Conservation (phyloP, 306 rosid genomes). For the Cyamopsis tetragonoloba region DNA sequence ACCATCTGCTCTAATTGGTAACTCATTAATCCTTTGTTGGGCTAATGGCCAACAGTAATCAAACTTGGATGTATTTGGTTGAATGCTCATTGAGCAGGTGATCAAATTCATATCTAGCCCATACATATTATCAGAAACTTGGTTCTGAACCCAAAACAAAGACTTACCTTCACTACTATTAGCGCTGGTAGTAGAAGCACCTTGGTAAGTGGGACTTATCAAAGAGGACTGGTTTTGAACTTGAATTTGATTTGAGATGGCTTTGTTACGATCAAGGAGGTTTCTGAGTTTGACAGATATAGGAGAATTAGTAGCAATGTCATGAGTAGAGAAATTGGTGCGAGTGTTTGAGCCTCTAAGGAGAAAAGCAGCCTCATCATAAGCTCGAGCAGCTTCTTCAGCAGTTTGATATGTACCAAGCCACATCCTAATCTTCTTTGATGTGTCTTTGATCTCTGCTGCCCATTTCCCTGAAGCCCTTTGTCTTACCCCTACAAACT, state of each 20-base stretch:
- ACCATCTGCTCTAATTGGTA: constrained; percentile 10
- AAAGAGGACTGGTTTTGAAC: constrained; percentile 19
- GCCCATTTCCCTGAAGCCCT: constrained; percentile 95
- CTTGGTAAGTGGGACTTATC: not conserved
- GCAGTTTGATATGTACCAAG: constrained; percentile 75
- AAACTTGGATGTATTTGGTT: constrained; percentile 9
- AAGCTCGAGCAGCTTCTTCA: constrained; percentile 86
- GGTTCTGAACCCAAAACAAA: constrained; percentile 39
- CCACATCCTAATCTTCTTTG: constrained; percentile 79
- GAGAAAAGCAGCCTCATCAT: constrained; percentile 78
- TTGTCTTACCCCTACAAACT: constrained; percentile 81
- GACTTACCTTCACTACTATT: constrained; percentile 18
- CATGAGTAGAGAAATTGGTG: constrained; percentile 55
- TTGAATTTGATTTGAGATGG: constrained; percentile 17
- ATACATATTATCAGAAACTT: constrained; percentile 18
- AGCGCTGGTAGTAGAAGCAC: no score
- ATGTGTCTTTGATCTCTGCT: constrained; percentile 88
- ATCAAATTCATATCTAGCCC: constrained; percentile 44
- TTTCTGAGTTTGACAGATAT: constrained; percentile 64
- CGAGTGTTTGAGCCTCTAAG: constrained; percentile 71
- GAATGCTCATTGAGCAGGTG: constrained; percentile 27
- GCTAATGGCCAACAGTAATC: constrained; percentile 45
- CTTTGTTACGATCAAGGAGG: constrained; percentile 50
- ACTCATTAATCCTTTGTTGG: constrained; percentile 16
- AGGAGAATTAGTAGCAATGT: constrained; percentile 37